These are phyloP conservation scores for Melampsora abietis-canadensis DNA, from an alignment of 1,284 basidiomycete species.

Conservation along the genomic window DNA sequence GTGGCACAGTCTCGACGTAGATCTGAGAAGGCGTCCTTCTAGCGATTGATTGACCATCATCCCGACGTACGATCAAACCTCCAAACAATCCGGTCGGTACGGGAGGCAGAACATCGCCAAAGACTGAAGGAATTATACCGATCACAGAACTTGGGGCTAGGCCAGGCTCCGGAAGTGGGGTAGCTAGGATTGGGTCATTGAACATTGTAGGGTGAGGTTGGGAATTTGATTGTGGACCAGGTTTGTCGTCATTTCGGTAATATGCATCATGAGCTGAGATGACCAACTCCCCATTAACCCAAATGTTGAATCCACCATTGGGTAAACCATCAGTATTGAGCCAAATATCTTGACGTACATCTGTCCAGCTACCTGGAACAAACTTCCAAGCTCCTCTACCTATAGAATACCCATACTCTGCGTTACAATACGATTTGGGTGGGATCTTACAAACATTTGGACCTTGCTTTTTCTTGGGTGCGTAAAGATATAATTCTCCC, in stretches of 20 bases:
- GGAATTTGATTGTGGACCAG: neutral
- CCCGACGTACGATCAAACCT: no score
- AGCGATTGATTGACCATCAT: no score
- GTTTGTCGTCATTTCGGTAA: neutral
- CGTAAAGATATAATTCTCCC: constrained; percentile 61
- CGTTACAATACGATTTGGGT: constrained; percentile 45
- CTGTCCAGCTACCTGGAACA: constrained; percentile 44
- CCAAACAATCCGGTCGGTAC: no score
- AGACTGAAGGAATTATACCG: neutral
- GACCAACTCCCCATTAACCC: constrained; percentile 22
- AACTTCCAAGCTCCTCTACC: constrained; percentile 46
- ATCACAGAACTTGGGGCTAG: neutral
- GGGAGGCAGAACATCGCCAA: neutral
- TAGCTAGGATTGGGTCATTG: neutral
- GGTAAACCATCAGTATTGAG: constrained; percentile 42
- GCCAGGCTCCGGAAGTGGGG: neutral
- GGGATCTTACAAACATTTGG: constrained; percentile 38
- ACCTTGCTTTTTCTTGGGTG: constrained; percentile 46
- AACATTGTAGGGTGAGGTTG: neutral
- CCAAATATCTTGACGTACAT: constrained; percentile 45
- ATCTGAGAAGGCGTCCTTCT: no score
- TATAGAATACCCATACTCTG: constrained; percentile 46
- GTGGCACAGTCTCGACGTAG: no score
- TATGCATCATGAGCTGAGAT: neutral
- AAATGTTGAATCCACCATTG: constrained; percentile 41